Evolutionary conservation across 768 basidiomycete species (phyloP).

Genomic region (Boletus pseudopeckii): DNA sequence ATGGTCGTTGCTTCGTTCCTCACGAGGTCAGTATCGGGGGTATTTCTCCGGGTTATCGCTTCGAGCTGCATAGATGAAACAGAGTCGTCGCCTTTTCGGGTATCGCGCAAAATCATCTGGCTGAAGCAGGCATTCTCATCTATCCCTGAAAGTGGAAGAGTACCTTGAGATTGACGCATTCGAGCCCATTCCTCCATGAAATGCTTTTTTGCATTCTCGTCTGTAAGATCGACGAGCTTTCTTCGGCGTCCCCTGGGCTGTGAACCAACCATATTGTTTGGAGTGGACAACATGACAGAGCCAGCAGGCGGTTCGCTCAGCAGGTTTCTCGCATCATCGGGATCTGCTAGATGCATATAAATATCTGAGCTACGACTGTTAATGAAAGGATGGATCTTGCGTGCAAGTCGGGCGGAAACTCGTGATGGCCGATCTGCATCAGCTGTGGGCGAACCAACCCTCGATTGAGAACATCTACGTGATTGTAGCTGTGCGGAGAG

Average conservation of each 20-base stretch:
- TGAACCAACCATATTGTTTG: neutral
- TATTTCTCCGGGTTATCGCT: neutral
- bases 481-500: slow-evolving; percentile 3
- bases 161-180: slow-evolving; percentile 29
- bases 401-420: slow-evolving; percentile 19
- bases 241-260: slow-evolving; percentile 16
- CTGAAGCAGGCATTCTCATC: neutral
- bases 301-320: slow-evolving; percentile 3
- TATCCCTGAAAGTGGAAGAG: slow-evolving; percentile 13
- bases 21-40: neutral
- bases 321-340: slow-evolving; percentile 8
- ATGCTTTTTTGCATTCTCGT: slow-evolving; percentile 21
- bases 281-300: slow-evolving; percentile 2
- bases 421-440: slow-evolving; percentile 13
- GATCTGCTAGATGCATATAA: slow-evolving; percentile 27
- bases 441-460: slow-evolving; percentile 12
- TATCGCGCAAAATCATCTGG: neutral
- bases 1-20: neutral
- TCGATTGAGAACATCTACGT: slow-evolving; percentile 16
- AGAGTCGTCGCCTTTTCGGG: neutral
- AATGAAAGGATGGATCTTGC: slow-evolving; percentile 18
- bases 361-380: slow-evolving; percentile 23
- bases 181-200: slow-evolving; percentile 31
- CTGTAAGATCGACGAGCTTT: slow-evolving; percentile 12
- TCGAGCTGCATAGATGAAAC: neutral